Evolutionary conservation across 2,329 filamentous ascomycete genomes (phyloP).

Genomic region (Paecilomyces dactylethromorphus): DNA sequence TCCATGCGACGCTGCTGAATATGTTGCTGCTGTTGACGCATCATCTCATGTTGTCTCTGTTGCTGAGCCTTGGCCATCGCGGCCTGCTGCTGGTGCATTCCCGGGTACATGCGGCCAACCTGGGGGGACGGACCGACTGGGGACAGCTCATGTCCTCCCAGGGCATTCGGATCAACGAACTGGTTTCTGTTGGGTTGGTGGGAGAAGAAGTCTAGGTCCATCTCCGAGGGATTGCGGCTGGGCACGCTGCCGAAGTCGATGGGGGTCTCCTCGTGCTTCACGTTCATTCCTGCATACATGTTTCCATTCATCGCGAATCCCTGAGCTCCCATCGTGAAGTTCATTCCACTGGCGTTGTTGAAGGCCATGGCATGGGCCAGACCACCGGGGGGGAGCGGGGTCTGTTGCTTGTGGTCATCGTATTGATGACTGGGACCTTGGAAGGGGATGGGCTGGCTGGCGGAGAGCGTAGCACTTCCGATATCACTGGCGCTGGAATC

Average conservation of each 20-base stretch:
- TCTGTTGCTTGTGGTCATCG: constrained; percentile 91
- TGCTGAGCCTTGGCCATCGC: constrained; percentile 70
- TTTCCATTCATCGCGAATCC: constrained; percentile 50
- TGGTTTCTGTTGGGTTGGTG: constrained; percentile 34
- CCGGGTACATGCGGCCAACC: constrained; percentile 76
- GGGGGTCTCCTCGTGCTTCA: constrained; percentile 28
- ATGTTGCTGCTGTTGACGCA: constrained; percentile 52
- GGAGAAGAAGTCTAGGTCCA: constrained; percentile 54
- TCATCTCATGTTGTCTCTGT: constrained; percentile 54
- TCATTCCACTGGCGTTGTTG: constrained; percentile 51
- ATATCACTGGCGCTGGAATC: constrained; percentile 25
- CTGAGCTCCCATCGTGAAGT: constrained; percentile 28
- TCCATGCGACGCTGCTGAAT: constrained; percentile 18
- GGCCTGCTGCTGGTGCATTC: constrained; percentile 85
- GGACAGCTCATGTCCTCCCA: constrained; percentile 57
- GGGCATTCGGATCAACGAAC: constrained; percentile 67
- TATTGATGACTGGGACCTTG: constrained; percentile 89
- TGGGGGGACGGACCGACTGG: constrained; percentile 46
- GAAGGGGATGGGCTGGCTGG: constrained; percentile 47
- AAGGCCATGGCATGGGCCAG: constrained; percentile 73
- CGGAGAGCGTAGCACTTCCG: constrained; percentile 27
- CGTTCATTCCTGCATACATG: constrained; percentile 49
- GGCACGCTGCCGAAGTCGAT: constrained; percentile 69
- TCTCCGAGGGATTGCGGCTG: constrained; percentile 48
- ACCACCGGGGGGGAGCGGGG: constrained; percentile 80